Percentiles rank a stretch among this genome's conserved stretches.
Evolutionary conservation across 2,329 filamentous ascomycete genomes (phyloP).

Genomic region (Stachybotrys elegans): DNA sequence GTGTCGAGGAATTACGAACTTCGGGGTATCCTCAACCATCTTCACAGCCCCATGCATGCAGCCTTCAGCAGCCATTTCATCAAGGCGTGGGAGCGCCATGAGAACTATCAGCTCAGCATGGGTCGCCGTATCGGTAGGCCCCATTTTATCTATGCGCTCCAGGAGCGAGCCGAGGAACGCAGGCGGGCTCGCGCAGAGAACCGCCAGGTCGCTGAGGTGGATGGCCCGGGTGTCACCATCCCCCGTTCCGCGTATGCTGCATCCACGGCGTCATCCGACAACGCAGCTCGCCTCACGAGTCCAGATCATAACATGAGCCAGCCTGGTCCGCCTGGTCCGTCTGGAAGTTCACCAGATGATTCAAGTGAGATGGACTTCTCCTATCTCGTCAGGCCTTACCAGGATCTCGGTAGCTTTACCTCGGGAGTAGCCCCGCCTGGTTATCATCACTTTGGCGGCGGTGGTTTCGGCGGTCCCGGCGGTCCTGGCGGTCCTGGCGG

Average conservation of each 20-base stretch:
- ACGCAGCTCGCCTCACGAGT: constrained; percentile 10
- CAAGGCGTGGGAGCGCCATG: constrained; percentile 58
- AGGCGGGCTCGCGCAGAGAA: constrained; percentile 24
- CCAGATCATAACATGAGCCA: no score
- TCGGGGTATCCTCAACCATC: constrained; percentile 42
- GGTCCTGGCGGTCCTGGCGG: no score
- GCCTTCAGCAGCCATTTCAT: constrained; percentile 54
- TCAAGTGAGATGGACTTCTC: constrained; percentile 43
- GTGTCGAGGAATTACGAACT: constrained; percentile 51
- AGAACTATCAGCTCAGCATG: constrained; percentile 38
- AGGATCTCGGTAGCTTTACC: background rate
- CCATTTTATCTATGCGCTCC: constrained; percentile 41
- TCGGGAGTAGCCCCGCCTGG: no score
- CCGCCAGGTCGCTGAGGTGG: constrained; percentile 14
- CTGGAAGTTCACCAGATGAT: constrained; percentile 18
- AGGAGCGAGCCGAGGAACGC: constrained; percentile 35
- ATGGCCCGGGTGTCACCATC: constrained; percentile 18
- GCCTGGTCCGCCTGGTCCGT: constrained; percentile 11
- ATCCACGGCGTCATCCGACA: background rate
- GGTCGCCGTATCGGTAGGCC: constrained; percentile 40
- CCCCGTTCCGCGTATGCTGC: constrained; percentile 10
- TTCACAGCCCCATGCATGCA: constrained; percentile 51
- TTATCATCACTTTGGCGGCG: no score
- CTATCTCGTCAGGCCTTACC: constrained; percentile 28
- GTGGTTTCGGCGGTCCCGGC: no score